Evolutionary conservation across 495 filamentous ascomycete genomes (phyloP).

Genomic region (Neurospora sp.): DNA sequence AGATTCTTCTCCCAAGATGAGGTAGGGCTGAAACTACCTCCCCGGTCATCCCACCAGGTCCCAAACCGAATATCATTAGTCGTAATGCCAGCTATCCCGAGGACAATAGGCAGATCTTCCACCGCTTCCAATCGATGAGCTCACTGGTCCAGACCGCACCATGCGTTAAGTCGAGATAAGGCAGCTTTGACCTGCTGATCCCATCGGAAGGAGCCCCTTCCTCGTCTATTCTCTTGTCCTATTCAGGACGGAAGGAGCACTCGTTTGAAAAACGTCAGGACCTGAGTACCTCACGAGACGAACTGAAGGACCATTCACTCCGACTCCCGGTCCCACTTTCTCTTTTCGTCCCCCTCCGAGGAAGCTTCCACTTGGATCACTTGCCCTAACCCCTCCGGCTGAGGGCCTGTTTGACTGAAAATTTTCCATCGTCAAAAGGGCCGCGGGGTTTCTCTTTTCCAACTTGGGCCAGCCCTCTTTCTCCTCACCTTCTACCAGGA

Average conservation of each 20-base stretch:
- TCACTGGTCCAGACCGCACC: not conserved
- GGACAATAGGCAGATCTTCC: not conserved
- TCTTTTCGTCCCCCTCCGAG: not conserved
- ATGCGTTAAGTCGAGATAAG: not conserved
- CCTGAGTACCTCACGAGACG: not conserved
- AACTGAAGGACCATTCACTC: not conserved
- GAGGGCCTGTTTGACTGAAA: not conserved
- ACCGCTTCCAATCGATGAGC: not conserved
- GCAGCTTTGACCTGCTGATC: not conserved
- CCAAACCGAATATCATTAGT: not conserved
- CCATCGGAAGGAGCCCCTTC: not conserved
- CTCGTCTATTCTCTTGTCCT: not conserved
- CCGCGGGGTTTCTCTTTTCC: not conserved
- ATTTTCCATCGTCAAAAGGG: not conserved
- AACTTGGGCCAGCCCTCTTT: not conserved
- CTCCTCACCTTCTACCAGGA: not conserved
- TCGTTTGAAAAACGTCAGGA: not conserved
- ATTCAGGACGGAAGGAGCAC: not conserved
- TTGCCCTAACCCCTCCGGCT: not conserved
- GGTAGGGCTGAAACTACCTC: not conserved
- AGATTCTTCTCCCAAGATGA: not conserved
- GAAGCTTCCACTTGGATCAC: not conserved
- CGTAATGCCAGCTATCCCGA: not conserved
- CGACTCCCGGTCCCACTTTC: not conserved
- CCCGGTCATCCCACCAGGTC: not conserved